Base-by-base conservation (phyloP, 106 monocot species). In the Ottelia alismoides region DNA sequence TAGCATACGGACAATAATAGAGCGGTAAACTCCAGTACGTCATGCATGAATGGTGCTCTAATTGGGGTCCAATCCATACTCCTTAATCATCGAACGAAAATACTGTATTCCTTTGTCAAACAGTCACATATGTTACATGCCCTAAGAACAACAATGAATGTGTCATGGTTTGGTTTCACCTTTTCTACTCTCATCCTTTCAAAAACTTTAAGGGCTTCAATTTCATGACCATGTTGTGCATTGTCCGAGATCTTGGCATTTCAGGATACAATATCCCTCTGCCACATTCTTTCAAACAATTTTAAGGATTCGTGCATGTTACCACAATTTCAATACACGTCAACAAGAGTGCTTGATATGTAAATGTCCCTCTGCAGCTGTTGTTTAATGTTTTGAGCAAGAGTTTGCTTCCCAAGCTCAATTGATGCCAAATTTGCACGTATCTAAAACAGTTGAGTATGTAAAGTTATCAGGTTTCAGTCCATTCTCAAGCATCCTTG, bases 251-350 rank as follows among this genome's bases (percentile, higher is more conserved):
- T 81, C 55, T 88, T 62, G 18, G 88, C 83, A 53, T 94, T 94
- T 84, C 93, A 94, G 3, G 88, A 65, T 0, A 94, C 84, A 25
- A 65, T 62, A 44, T 94, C 93, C 40, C 72, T 68, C 53, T 77
- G 67, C 0, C 2, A 23, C 78, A 76, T 78, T 57, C 69, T 84
- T 22, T 78, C 61, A 52, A 94, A 94, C 46, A 78, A 47, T 43
- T 58, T 20, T 3, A 62, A 64, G 25, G 93, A 72, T 20, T 94
- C 81, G 10, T 73, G 45, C 88, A 94, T 67, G 66, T 78, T 66
- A 9, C 93, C 93, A 64, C 88, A 84, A 55, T 88, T 94, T 4
- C 83, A 69, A 61, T 94, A 94, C 93, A 94, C 81, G 70, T 94
- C 88, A 17, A 94, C 67, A 11, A 94, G 68, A 10, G 84, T 76